Evolutionary conservation across 73 alveolate species (phyloP).

Genomic region (Diophrys appendiculata): DNA sequence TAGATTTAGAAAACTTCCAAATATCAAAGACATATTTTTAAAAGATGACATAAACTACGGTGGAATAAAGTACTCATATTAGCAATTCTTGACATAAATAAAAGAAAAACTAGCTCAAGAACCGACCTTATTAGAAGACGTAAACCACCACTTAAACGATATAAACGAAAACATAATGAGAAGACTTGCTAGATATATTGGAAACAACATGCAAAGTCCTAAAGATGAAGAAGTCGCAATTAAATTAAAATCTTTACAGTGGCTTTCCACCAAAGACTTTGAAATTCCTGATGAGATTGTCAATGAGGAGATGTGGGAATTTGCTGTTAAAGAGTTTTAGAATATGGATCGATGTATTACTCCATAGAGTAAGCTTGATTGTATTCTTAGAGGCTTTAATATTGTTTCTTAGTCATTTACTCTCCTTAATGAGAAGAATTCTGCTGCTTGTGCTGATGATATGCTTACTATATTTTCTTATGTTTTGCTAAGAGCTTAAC

Average conservation of each 20-base stretch:
- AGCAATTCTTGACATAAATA: neutral
- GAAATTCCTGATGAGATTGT: neutral
- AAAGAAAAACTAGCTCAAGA: neutral
- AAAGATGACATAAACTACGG: neutral
- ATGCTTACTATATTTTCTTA: neutral
- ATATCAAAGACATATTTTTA: neutral
- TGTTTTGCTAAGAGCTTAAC: neutral
- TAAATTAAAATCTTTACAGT: neutral
- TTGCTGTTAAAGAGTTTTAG: neutral
- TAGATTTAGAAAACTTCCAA: neutral
- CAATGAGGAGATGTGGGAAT: neutral
- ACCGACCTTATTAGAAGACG: neutral
- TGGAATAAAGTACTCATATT: neutral
- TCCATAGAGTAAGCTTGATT: neutral
- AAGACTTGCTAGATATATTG: neutral
- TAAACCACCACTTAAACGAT: neutral
- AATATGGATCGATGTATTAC: neutral
- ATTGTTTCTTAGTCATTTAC: neutral
- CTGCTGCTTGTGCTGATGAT: slow-evolving; percentile 1
- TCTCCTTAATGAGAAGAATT: neutral
- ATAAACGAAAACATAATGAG: neutral
- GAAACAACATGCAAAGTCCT: neutral
- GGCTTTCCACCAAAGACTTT: neutral
- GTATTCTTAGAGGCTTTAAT: neutral
- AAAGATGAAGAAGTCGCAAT: neutral